A percentile compares a stretch with the other conserved stretches of the same genome.
phyloP scores from a whole-genome alignment of 2,329 filamentous ascomycete species.

The Thelonectria discophora region DNA sequence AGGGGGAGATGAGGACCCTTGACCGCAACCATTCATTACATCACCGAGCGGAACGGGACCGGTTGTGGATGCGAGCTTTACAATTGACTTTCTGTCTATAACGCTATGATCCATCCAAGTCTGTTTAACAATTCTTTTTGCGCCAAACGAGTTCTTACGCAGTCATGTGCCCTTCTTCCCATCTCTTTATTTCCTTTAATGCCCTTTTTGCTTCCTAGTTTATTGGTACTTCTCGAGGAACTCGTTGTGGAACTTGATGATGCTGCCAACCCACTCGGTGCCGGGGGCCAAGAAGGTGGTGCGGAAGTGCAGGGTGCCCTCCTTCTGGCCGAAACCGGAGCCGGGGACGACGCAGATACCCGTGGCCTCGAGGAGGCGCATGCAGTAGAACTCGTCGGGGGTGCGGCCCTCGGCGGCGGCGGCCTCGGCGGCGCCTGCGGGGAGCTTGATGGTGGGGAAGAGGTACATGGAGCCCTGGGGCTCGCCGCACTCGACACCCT shows the following conservation, averaged over 20 bases:
- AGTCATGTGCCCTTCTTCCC: background rate
- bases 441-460: constrained; percentile 90
- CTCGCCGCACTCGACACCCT: constrained; percentile 88
- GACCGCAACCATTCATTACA: no score
- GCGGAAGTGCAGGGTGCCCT: constrained; percentile 90
- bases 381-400: constrained; percentile 93
- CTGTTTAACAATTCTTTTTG: constrained; percentile 14
- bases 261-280: constrained; percentile 90
- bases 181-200: background rate
- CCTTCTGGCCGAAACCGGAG: constrained; percentile 92
- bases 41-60: no score
- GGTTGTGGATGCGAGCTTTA: constrained; percentile 13
- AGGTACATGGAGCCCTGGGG: constrained; percentile 99
- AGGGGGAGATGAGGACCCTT: no score
- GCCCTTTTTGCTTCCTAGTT: constrained; percentile 15
- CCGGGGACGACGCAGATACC: constrained; percentile 95
- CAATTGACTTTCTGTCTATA: constrained; percentile 14
- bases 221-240: constrained; percentile 85
- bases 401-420: constrained; percentile 77
- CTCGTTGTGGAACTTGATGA: constrained; percentile 88
- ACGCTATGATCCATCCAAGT: constrained; percentile 16
- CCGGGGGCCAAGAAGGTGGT: constrained; percentile 97
- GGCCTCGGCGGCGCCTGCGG: constrained; percentile 77
- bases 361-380: constrained; percentile 89
- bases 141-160: background rate